phyloP scores from a whole-genome alignment of 257 asterid genomes.

The Fraxinus pennsylvanica region DNA sequence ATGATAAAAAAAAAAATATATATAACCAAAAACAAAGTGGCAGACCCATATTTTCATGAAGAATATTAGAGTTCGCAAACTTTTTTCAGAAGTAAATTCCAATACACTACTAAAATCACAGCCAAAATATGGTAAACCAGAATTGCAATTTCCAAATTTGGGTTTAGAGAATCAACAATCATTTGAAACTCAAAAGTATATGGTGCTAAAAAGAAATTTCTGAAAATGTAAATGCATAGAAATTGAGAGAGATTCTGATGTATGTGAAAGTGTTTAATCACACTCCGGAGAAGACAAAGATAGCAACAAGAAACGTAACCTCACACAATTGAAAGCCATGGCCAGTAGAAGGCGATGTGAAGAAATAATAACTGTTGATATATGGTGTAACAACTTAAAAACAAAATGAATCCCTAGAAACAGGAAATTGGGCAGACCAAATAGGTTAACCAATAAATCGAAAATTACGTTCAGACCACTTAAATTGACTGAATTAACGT shows the following conservation, averaged over 20 bases:
- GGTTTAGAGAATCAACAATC: neutral
- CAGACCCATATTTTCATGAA: conserved; percentile 3
- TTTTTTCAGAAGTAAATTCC: neutral
- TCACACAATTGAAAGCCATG: conserved; percentile 6
- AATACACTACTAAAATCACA: neutral
- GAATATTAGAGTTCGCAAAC: neutral
- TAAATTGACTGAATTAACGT: no score
- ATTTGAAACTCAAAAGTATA: neutral
- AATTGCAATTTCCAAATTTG: neutral
- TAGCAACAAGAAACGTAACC: conserved; percentile 21
- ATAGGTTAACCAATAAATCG: neutral
- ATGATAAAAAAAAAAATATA: neutral
- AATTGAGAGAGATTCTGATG: neutral
- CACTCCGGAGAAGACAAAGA: neutral
- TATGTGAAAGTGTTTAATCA: neutral
- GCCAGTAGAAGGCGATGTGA: neutral
- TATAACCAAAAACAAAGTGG: conserved; percentile 1
- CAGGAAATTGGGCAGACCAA: neutral
- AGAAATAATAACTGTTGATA: neutral
- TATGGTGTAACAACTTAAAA: neutral
- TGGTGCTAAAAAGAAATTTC: neutral
- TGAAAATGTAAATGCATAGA: conserved; percentile 1
- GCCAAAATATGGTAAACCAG: neutral
- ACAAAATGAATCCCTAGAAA: neutral
- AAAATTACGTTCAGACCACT: neutral